A percentile compares a stretch with the other conserved stretches of the same genome.
Conservation (phyloP, 331 rosid species). For the Malus hybrid region DNA sequence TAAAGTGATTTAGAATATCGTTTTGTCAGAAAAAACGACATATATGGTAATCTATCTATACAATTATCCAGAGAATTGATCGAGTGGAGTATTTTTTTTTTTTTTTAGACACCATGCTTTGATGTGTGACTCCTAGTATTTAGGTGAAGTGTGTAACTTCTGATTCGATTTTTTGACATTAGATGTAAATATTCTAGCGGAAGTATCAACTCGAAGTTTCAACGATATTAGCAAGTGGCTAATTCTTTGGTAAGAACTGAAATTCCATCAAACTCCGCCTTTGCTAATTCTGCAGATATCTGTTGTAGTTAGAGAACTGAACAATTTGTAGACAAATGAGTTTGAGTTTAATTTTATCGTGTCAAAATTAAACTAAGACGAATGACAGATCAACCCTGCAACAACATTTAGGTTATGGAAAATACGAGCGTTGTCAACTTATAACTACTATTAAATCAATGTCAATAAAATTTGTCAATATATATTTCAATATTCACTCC, state of each 20-base stretch:
- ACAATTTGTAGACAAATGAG: neutral
- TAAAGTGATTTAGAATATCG: neutral
- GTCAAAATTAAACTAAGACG: no score
- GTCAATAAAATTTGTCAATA: no score
- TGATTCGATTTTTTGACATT: neutral
- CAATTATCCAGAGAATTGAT: neutral
- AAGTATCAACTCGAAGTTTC: neutral
- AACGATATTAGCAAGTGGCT: slow-evolving; percentile 18
- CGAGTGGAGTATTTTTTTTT: no score
- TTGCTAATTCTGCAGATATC: neutral
- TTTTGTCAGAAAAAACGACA: neutral
- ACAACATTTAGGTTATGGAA: no score
- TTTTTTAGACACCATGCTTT: no score
- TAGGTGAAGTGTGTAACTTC: neutral
- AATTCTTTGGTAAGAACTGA: slow-evolving; percentile 15
- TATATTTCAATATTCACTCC: no score
- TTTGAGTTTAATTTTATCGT: neutral
- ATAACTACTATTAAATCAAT: no score
- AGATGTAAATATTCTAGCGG: neutral
- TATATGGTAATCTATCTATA: neutral
- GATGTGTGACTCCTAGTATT: no score
- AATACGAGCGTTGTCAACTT: no score
- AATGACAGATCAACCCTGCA: no score
- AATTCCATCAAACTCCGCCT: neutral
- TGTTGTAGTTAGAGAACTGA: neutral